These are phyloP conservation scores for Lenwebbia sp. DNA, from an alignment of 345 rosid species.

Conservation along the genomic window DNA sequence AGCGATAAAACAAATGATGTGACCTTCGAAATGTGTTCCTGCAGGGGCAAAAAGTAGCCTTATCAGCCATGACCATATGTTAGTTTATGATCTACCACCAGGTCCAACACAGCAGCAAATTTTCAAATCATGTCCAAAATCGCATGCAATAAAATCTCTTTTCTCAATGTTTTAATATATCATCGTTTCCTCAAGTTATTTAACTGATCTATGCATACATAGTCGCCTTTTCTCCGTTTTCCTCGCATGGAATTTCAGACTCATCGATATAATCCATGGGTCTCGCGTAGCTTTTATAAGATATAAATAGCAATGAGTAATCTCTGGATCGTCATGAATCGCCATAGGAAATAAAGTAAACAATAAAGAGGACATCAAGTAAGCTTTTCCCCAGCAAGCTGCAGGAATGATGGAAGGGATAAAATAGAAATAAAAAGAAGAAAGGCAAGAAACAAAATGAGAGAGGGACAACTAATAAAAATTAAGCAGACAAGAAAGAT, in stretches of 20 bases:
- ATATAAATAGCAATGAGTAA: background rate
- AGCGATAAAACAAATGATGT: slow-evolving; percentile 24
- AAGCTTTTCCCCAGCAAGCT: background rate
- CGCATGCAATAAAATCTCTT: no score
- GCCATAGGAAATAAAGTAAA: background rate
- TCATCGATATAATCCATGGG: background rate
- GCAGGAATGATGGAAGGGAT: background rate
- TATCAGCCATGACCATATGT: background rate
- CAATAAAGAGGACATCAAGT: background rate
- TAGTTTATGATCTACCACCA: background rate
- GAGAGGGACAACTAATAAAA: background rate
- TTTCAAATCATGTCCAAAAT: background rate
- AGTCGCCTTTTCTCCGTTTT: background rate
- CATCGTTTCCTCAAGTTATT: background rate
- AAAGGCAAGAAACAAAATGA: background rate
- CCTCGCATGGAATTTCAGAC: background rate
- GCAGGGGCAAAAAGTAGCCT: slow-evolving; percentile 12
- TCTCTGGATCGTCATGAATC: background rate
- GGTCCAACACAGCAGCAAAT: background rate
- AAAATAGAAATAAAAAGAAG: background rate
- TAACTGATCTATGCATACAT: background rate
- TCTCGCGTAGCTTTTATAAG: background rate
- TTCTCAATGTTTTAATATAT: no score
- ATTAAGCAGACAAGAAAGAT: background rate
- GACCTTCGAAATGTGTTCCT: slow-evolving; percentile 34